Evolutionary conservation across 106 monocot species (phyloP).

Genomic region (Dendrobium chrysotoxum): DNA sequence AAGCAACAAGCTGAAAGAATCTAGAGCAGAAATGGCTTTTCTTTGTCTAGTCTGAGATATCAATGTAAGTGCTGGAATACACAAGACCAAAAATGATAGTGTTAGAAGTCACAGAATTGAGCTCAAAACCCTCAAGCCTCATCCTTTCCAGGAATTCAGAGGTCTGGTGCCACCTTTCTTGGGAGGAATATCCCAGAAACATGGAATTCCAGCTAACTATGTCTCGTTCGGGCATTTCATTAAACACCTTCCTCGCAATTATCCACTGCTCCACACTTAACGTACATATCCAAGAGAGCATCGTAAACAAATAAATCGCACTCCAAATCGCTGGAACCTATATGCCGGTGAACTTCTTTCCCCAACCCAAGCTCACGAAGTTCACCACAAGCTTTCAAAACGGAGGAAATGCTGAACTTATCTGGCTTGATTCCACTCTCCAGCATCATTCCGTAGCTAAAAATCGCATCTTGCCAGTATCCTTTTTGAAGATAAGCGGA

Average conservation of each 20-base stretch:
- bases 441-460: slow-evolving; percentile 41
- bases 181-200: slow-evolving; percentile 33
- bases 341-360: no score
- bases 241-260: slow-evolving; percentile 51
- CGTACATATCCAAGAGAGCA: slow-evolving; percentile 58
- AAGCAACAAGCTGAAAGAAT: slow-evolving; percentile 34
- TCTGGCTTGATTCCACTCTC: no score
- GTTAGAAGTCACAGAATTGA: slow-evolving; percentile 41
- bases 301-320: no score
- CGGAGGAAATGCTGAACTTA: no score
- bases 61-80: slow-evolving; percentile 38
- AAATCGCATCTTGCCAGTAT: no score
- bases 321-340: no score
- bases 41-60: slow-evolving; percentile 30
- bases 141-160: slow-evolving; percentile 37
- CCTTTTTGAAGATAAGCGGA: no score
- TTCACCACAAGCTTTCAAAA: no score
- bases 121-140: slow-evolving; percentile 11
- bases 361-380: no score
- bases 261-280: slow-evolving; percentile 38
- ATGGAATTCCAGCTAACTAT: slow-evolving; percentile 49
- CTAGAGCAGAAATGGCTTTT: background rate
- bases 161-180: slow-evolving; percentile 38
- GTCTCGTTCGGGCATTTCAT: slow-evolving; percentile 59
- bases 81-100: slow-evolving; percentile 22